phyloP scores from a whole-genome alignment of 305 asterid species.

The Petunia hybrid region DNA sequence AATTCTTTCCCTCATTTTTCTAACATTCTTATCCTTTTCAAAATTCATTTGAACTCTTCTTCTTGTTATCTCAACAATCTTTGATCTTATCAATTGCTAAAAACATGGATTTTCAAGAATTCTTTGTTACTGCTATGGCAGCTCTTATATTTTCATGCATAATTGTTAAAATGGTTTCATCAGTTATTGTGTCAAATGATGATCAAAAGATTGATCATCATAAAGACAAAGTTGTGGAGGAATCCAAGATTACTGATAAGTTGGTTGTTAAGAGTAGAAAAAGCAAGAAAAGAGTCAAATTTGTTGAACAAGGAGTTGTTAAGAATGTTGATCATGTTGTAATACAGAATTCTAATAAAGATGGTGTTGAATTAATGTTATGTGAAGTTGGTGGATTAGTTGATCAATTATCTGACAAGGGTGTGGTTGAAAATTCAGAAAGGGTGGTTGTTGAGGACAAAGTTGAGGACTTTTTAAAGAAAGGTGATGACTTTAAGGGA shows the following conservation, averaged over 20 bases:
- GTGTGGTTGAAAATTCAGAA: slow-evolving; percentile 36
- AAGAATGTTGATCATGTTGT: slow-evolving; percentile 49
- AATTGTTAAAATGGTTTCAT: slow-evolving; percentile 60
- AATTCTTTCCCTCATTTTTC: slow-evolving; percentile 23
- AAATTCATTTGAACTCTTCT: slow-evolving; percentile 27
- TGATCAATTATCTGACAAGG: slow-evolving; percentile 41
- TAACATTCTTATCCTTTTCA: slow-evolving; percentile 27
- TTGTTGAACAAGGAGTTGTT: slow-evolving; percentile 60
- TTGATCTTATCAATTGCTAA: slow-evolving; percentile 6
- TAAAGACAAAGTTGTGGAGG: slow-evolving; percentile 47
- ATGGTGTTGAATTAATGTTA: not conserved
- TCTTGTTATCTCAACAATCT: not conserved
- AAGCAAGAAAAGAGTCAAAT: slow-evolving; percentile 55
- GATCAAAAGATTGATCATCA: slow-evolving; percentile 34
- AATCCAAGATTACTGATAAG: slow-evolving; percentile 39
- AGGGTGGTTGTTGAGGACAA: slow-evolving; percentile 28
- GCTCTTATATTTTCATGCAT: slow-evolving; percentile 50
- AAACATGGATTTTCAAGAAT: slow-evolving; percentile 61
- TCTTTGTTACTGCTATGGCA: slow-evolving; percentile 49
- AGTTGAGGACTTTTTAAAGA: slow-evolving; percentile 30
- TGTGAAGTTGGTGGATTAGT: slow-evolving; percentile 30
- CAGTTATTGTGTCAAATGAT: slow-evolving; percentile 41
- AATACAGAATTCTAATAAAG: not conserved
- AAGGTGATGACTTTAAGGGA: slow-evolving; percentile 39
- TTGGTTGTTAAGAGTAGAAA: slow-evolving; percentile 46